These are phyloP conservation scores for Leonotis leonurus DNA, from an alignment of 257 asterid species.

Conservation along the genomic window DNA sequence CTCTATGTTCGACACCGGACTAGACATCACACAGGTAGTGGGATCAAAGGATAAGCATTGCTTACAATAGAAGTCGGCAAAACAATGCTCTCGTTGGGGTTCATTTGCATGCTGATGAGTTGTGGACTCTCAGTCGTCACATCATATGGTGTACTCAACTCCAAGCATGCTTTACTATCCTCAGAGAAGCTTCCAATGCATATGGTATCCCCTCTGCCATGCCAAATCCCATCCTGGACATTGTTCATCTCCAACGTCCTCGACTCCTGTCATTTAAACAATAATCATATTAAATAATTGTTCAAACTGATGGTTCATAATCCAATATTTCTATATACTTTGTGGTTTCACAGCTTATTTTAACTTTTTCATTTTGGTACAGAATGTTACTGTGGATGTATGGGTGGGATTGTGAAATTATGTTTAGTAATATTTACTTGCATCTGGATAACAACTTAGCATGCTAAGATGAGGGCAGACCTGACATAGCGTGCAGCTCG, in stretches of 20 bases:
- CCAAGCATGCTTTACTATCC: conserved; percentile 26
- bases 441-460: background rate
- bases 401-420: background rate
- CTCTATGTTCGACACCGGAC: background rate
- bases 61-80: conserved; percentile 9
- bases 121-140: conserved; percentile 50
- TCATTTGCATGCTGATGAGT: conserved; percentile 21
- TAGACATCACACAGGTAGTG: conserved; percentile 2
- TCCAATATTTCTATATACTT: background rate
- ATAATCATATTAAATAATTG: background rate
- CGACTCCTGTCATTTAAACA: conserved; percentile 58
- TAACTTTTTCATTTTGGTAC: background rate
- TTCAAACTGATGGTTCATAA: background rate
- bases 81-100: conserved; percentile 16
- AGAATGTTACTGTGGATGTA: background rate
- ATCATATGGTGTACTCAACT: conserved; percentile 35
- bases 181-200: conserved; percentile 63
- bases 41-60: conserved; percentile 10
- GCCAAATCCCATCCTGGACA: conserved; percentile 91
- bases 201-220: conserved; percentile 91
- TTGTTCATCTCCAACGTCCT: conserved; percentile 96
- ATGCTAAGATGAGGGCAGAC: conserved; percentile 31
- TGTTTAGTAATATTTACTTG: background rate
- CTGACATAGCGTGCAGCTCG: conserved; percentile 90
- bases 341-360: background rate